Evolutionary conservation across 306 rosid genomes (phyloP), one percentile per base, ranked within the genome.

Genomic region (Vigna hirtella): DNA sequence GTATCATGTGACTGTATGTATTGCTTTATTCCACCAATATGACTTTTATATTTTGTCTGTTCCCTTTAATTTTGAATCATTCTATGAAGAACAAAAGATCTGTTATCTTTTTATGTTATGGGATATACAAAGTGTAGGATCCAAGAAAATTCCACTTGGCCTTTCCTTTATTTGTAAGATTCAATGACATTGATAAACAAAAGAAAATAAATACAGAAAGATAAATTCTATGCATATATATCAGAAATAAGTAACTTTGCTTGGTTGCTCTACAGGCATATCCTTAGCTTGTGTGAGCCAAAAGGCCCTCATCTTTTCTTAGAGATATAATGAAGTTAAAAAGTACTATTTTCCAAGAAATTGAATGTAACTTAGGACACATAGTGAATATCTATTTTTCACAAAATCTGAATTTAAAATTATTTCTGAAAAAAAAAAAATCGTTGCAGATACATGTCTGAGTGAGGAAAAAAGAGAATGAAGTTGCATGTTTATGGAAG

Each of bases 201-300:
- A 22, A 34, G n/a, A 74, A 66, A 45, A 20, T 15, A 9, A 45
- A 13, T 22, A 9, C 38, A 43, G 4, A 34, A 38, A 71, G 53
- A 49, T 70, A 24, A 1, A 71, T 13, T n/a, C 6, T 28, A 75
- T 49, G 26, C 58, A 30, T 9, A 71, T 9, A 79, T 61, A 18
- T 22, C 34, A 4, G 22, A 22, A 77, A 56, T 38, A 28, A 28
- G n/a, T 3, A 28, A n/a, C 45, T 74, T 63, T 50, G 22, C 68
- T 66, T 24, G 10, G 1, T 30, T 2, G 12, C 26, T 77, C 66
- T 51, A 7, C 2, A 68, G 45, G 70, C 13, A 81, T 68, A 77
- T 82, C 82, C 82, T 65, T 82, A 32, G 58, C 86, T 82, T 82
- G 82, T 55, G 71, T 55, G 48, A 42, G n/a, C 32, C 51, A 72